Evolutionary conservation across 2,329 filamentous ascomycete species (phyloP).

Genomic region (Neopestalotiopsis sp.): DNA sequence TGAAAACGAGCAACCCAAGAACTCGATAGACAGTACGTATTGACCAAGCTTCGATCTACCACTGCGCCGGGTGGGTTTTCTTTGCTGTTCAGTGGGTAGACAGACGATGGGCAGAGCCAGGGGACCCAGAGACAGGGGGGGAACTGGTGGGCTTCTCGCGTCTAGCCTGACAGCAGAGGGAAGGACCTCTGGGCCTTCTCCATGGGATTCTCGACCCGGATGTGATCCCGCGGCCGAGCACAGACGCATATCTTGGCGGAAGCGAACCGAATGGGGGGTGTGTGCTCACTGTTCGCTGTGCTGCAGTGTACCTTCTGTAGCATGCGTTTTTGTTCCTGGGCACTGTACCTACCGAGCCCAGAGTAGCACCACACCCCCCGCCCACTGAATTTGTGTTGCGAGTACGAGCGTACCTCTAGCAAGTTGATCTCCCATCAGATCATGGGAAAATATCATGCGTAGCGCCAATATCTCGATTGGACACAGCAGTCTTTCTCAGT

Average conservation of each 20-base stretch:
- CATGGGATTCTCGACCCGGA: slow-evolving; percentile 1
- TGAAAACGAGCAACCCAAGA: background rate
- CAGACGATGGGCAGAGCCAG: background rate
- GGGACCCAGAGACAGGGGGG: background rate
- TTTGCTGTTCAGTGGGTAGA: background rate
- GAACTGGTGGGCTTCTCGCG: background rate
- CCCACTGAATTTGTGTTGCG: background rate
- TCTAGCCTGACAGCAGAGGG: background rate
- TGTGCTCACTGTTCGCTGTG: too few species aligned
- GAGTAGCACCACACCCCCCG: background rate
- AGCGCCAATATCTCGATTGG: background rate
- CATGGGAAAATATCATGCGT: background rate
- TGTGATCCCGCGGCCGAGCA: slow-evolving; percentile 5
- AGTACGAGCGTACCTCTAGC: background rate
- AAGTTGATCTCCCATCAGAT: background rate
- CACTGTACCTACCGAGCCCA: background rate
- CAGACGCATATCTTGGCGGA: background rate
- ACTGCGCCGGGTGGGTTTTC: background rate
- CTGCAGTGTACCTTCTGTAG: too few species aligned
- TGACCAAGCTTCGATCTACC: background rate
- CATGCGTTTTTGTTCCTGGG: background rate
- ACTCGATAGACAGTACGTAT: background rate
- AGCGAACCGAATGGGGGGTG: slow-evolving; percentile 9
- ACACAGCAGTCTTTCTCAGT: background rate
- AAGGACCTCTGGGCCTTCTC: background rate